A percentile compares a stretch with the other conserved stretches of the same genome.
phyloP scores from a whole-genome alignment of 192 early-diverging fungal species.

The Backusella circina region DNA sequence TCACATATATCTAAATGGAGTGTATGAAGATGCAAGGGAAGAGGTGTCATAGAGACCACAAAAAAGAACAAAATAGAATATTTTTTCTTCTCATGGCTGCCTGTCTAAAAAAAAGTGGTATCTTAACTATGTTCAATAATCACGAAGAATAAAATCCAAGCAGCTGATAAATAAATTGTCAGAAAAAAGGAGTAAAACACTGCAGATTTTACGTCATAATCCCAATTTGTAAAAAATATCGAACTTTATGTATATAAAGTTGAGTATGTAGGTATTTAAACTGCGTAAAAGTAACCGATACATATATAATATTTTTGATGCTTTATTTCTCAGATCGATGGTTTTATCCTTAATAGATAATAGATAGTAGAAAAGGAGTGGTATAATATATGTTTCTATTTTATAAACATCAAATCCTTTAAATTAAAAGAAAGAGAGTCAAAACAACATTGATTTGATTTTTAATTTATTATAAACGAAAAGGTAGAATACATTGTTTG shows the following conservation, averaged over 20 bases:
- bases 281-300: neutral
- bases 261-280: neutral
- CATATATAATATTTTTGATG: too few relatives aligned
- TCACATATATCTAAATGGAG: neutral
- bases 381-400: neutral
- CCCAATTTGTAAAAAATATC: neutral
- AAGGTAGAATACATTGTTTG: neutral
- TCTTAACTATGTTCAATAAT: neutral
- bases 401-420: neutral
- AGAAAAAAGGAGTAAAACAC: neutral
- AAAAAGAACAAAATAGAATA: neutral
- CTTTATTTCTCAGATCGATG: neutral
- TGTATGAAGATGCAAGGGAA: neutral
- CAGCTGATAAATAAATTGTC: neutral
- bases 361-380: neutral
- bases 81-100: neutral
- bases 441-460: neutral
- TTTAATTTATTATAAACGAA: neutral
- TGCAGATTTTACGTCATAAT: neutral
- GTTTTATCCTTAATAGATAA: neutral
- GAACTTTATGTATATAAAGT: neutral
- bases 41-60: neutral
- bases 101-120: neutral
- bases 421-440: neutral
- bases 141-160: neutral